Base-by-base conservation (phyloP, 2,329 filamentous ascomycete species). In the Pyrenochaeta sp. region DNA sequence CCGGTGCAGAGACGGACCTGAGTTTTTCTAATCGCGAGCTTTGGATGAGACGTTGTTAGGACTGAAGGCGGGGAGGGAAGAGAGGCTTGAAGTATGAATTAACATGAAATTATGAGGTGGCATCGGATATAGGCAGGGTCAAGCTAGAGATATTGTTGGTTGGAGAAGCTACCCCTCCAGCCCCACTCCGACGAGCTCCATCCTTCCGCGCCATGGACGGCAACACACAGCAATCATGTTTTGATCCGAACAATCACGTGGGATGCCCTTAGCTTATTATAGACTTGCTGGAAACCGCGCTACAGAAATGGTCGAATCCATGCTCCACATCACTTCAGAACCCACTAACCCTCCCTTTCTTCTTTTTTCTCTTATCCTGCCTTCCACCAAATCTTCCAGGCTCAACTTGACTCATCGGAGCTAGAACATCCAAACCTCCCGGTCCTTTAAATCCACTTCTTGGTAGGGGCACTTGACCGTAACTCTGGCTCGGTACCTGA, bases 381-480 rank as follows among this genome's bases (percentile, higher is more conserved):
- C 75, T 65, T 1, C 74, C 73, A 9, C 76, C 75, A 52, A 75
- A 73, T n/a, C 59, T 59, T 12, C 76, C 76, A 13, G 70, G 68
- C 59, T 77, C 75, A 8, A 72, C 66, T 48, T 78, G 76, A 49
- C 75, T 78, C 42, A 65, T 61, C 5, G 62, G 64, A 13, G 51
- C 46, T 15, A 59, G 53, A 10, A 46, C 42, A 24, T 58, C 43
- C 5, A 49, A 22, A n/a, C 55, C 54, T 28, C 52, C 60, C 32
- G 57, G 56, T 39, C 54, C 51, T 49, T 42, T 56, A 37, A 62
- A 58, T 2, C 40, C 50, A 27, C 19, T 27, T 2, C 39, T 53
- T 5, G 47, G 47, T 9, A 54, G 24, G 39, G 62, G 53, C 24
- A 53, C 15, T 15, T 62, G 59, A 24, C 22, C 43, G 12, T 50